phyloP scores from a whole-genome alignment of 148 eudicot genomes.

The Vaccinium darrowii region DNA sequence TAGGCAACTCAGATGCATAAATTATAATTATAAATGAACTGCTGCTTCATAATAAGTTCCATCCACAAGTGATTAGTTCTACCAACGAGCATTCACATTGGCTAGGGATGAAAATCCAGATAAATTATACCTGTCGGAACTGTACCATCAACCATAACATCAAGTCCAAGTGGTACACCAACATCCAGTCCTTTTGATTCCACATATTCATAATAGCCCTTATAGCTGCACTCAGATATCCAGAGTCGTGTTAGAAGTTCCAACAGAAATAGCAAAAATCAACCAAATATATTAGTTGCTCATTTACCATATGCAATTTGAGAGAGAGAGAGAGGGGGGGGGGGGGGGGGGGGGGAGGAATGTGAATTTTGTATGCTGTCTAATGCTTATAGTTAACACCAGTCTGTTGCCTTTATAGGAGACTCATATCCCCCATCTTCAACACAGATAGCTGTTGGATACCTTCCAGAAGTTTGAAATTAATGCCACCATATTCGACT shows the following conservation, averaged over 20 bases:
- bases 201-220: slow-evolving; percentile 80
- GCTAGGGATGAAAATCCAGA: neutral
- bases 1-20: slow-evolving; percentile 13
- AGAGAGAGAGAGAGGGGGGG: neutral
- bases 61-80: neutral
- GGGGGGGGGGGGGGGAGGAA: too few relatives aligned
- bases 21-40: neutral
- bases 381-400: neutral
- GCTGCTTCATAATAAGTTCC: neutral
- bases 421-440: neutral
- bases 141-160: slow-evolving; percentile 88
- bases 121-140: slow-evolving; percentile 75
- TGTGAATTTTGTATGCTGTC: neutral
- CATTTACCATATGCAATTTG: neutral
- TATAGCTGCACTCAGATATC: slow-evolving; percentile 57
- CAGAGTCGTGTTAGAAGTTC: neutral
- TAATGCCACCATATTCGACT: too few relatives aligned
- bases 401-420: neutral
- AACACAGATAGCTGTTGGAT: neutral
- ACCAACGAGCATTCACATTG: neutral
- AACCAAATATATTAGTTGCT: neutral
- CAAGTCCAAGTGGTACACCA: slow-evolving; percentile 77
- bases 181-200: slow-evolving; percentile 71
- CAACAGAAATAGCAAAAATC: neutral
- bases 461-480: too few relatives aligned